Conservation (phyloP, 2,329 filamentous ascomycete species). For the Botrytis elliptica region DNA sequence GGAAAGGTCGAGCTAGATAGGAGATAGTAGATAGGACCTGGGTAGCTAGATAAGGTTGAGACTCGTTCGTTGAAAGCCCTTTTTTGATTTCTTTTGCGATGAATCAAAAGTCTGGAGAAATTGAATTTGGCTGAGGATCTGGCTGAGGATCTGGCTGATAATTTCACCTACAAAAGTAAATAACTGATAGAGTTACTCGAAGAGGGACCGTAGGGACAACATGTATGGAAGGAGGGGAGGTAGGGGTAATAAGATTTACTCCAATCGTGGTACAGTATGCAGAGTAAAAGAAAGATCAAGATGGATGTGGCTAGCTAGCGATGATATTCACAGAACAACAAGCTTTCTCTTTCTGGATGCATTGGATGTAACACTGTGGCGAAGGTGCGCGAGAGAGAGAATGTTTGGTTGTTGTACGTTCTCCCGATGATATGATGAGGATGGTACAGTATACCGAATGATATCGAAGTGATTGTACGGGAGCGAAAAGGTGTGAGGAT, state of each 20-base stretch:
- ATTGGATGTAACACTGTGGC: not conserved
- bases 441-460: not conserved
- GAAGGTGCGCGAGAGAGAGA: not conserved
- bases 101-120: not conserved
- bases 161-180: not conserved
- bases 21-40: not conserved
- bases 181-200: not conserved
- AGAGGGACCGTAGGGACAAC: not conserved
- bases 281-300: not conserved
- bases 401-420: not conserved
- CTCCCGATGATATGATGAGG: not conserved
- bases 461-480: not conserved
- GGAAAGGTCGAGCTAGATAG: not conserved
- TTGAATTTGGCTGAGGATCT: no score
- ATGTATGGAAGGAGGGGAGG: not conserved
- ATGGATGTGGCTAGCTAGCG: not conserved
- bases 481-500: not conserved
- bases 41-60: not conserved
- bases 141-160: not conserved
- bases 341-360: not conserved
- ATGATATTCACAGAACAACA: conserved; percentile 15
- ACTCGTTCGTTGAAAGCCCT: not conserved
- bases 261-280: not conserved
- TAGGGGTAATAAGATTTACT: not conserved
- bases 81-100: not conserved